Conservation (phyloP, 495 filamentous ascomycete species). For the Rostrohypoxylon terebratum region DNA sequence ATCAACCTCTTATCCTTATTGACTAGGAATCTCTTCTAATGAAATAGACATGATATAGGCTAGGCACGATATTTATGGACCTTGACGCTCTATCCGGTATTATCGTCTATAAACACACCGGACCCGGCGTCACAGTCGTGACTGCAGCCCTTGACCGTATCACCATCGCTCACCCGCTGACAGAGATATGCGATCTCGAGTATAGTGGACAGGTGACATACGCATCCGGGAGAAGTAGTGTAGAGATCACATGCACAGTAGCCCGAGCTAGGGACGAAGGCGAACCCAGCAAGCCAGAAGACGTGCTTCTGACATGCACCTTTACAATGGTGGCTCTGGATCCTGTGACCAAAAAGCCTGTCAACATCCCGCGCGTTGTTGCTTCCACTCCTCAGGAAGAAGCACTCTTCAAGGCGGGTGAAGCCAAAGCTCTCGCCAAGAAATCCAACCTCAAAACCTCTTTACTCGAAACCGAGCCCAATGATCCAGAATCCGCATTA, state of each 20-base stretch:
- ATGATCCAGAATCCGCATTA: slow-evolving; percentile 79
- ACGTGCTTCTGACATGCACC: slow-evolving; percentile 80
- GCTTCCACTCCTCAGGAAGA: slow-evolving; percentile 79
- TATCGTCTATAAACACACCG: slow-evolving; percentile 85
- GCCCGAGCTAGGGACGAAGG: slow-evolving; percentile 70
- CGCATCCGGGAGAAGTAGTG: slow-evolving; percentile 81
- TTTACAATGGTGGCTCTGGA: slow-evolving; percentile 88
- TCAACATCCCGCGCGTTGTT: slow-evolving; percentile 64
- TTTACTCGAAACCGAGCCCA: slow-evolving; percentile 77
- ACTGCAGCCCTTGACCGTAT: slow-evolving; percentile 87
- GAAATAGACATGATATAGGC: slow-evolving; percentile 22
- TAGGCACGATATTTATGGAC: slow-evolving; percentile 41
- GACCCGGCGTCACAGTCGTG: slow-evolving; percentile 79
- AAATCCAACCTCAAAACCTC: slow-evolving; percentile 72
- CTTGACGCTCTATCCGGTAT: slow-evolving; percentile 84
- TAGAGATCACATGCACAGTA: slow-evolving; percentile 83
- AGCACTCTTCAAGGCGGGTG: slow-evolving; percentile 72
- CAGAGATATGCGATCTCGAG: slow-evolving; percentile 83
- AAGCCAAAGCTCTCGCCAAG: slow-evolving; percentile 79
- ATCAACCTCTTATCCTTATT: not conserved
- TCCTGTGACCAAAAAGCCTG: slow-evolving; percentile 75
- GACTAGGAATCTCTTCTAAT: slow-evolving; percentile 11
- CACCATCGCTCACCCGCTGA: slow-evolving; percentile 77
- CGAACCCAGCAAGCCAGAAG: slow-evolving; percentile 69
- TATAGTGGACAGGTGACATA: slow-evolving; percentile 84